phyloP scores from a whole-genome alignment of 2,329 filamentous ascomycete species.

The Ramularia collo-cygni region DNA sequence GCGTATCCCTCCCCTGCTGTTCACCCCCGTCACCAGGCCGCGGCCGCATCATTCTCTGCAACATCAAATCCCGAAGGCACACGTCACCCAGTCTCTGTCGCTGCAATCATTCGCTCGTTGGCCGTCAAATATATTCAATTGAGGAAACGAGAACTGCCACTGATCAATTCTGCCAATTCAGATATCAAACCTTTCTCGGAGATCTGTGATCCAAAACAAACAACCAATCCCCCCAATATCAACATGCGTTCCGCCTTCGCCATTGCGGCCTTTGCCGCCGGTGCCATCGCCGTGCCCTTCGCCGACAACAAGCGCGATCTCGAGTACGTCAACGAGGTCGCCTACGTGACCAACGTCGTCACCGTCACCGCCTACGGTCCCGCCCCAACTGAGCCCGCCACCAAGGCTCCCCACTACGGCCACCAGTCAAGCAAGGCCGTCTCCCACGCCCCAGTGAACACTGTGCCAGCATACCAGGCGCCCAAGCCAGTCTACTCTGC shows the following conservation, averaged over 20 bases:
- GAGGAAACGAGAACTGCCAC: no score
- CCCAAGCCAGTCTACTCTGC: background rate
- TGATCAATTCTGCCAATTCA: no score
- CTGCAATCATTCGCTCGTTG: no score
- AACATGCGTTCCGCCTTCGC: conserved; percentile 33
- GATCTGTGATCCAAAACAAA: conserved; percentile 5
- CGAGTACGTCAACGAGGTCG: conserved; percentile 24
- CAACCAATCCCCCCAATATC: no score
- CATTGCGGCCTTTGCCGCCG: conserved; percentile 31
- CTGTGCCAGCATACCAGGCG: conserved; percentile 8
- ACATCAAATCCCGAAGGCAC: no score
- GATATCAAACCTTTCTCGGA: no score
- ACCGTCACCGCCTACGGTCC: conserved; percentile 26
- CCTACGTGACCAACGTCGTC: conserved; percentile 29
- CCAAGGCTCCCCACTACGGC: conserved; percentile 16
- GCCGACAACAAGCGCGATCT: conserved; percentile 24
- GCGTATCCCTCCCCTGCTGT: no score
- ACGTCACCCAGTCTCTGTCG: no score
- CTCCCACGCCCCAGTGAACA: conserved; percentile 1
- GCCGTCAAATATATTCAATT: no score
- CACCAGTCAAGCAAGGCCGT: conserved; percentile 16
- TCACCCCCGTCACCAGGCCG: no score
- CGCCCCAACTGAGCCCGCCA: conserved; percentile 11
- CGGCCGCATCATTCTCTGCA: no score
- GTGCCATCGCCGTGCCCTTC: conserved; percentile 31